Evolutionary conservation across 1,284 basidiomycete genomes (phyloP), one percentile per base, ranked within the genome.

Genomic region (Marasmius tenuissimus): DNA sequence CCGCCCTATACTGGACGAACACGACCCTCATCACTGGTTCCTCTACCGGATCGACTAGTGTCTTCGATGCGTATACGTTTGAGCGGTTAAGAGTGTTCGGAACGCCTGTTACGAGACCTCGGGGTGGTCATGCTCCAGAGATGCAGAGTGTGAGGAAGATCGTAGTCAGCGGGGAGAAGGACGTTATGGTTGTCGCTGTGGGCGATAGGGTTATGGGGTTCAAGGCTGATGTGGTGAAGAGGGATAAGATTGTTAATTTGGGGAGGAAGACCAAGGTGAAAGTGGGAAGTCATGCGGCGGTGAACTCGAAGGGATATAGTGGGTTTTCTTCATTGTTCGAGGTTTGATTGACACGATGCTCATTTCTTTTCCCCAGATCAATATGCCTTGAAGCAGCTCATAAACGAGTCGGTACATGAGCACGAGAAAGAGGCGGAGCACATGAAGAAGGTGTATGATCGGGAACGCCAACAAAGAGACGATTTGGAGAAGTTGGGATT

Each of bases 21-120:
- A 68, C 80, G 10, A 77, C 85, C 2, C 75, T 92, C 49, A 81
- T 85, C 27, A 86, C 87, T 0, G 89, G 91, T 35, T 87, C 86
- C 14, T 78, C 83, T 1, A 76, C 81, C 8, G 93, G 94, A 3
- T 78, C 78, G 3, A 81, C 89, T 18, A 80, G 78, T 20, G 79
- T 89, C 11, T 92, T 86, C 75, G 89, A 94, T 66, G 81, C 85
- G 1, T 77, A 94, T 58, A 87, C 86, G 0, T 81, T 90, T 58
- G 78, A 77, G 16, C 78, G 75, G 4, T 72, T 89, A 60, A 82
- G 84, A 52, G 78, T 75, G 53, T 88, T 93, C 70, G 68, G 74
- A 10, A 80, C 77, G 20, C 81, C 82, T 47, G 72, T 77, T 12
- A 74, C 79, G 38, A 81, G 79, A 56, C 74, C 71, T 51, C 65